Evolutionary conservation across 176 grass and related monocot genomes (phyloP).

Genomic region (Oryza australiensis): DNA sequence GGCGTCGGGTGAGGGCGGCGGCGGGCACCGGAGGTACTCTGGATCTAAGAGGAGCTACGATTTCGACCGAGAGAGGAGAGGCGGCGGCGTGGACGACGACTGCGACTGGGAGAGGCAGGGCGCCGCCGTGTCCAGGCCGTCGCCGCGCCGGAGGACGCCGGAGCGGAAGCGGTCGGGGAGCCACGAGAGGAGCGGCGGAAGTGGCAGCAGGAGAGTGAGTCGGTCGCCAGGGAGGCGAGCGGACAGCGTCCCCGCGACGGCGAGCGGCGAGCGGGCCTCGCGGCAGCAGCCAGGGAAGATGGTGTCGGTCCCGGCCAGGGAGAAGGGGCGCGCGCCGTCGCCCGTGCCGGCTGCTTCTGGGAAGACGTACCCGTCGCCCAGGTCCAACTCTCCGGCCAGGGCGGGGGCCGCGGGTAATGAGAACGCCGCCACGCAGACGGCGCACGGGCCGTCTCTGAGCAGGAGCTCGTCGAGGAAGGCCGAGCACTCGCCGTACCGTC

Average conservation of each 20-base stretch:
- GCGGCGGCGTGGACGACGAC: constrained; percentile 43
- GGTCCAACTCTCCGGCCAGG: constrained; percentile 68
- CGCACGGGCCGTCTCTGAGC: constrained; percentile 65
- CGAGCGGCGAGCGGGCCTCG: constrained; percentile 11
- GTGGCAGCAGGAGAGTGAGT: constrained; percentile 66
- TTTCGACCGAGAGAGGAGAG: constrained; percentile 72
- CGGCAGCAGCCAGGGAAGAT: constrained; percentile 70
- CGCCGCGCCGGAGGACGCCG: constrained; percentile 69
- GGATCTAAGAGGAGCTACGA: constrained; percentile 92
- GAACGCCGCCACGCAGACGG: constrained; percentile 31
- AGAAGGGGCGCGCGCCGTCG: constrained; percentile 52
- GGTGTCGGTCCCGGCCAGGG: constrained; percentile 72
- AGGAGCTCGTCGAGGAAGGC: constrained; percentile 83
- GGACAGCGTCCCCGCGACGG: constrained; percentile 20
- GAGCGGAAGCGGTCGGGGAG: constrained; percentile 74
- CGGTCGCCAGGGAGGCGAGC: constrained; percentile 57
- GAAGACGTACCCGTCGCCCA: constrained; percentile 71
- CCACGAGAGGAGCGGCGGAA: constrained; percentile 50
- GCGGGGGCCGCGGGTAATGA: constrained; percentile 44
- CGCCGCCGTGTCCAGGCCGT: constrained; percentile 53
- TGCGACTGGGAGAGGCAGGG: constrained; percentile 51
- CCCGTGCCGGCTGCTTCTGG: constrained; percentile 35
- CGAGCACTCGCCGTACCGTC: constrained; percentile 62
- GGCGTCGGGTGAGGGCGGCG: constrained; percentile 37
- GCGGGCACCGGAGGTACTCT: constrained; percentile 53